Percentiles rank a stretch among this genome's conserved stretches.
These are phyloP conservation scores for Lasiodiplodia sp. DNA, from an alignment of 2,329 filamentous ascomycete species.

Conservation along the genomic window DNA sequence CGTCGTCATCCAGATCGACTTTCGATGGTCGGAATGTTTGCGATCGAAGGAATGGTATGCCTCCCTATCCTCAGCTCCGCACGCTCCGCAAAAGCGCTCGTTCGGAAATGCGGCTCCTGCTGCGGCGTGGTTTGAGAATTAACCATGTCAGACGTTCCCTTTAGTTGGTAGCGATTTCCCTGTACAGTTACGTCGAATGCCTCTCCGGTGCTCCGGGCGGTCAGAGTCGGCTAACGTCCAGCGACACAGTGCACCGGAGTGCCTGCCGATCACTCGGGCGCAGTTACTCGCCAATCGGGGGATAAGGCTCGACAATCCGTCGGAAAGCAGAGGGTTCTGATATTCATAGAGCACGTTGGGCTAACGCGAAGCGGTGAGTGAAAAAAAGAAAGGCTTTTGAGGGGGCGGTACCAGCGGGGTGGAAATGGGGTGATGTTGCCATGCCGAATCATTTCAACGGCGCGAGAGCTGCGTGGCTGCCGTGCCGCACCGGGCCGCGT, in stretches of 20 bases:
- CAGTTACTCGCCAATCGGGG: background rate
- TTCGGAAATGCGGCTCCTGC: background rate
- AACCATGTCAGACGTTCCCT: background rate
- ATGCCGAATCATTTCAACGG: background rate
- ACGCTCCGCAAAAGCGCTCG: background rate
- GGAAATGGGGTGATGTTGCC: constrained; percentile 3
- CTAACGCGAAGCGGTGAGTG: constrained; percentile 2
- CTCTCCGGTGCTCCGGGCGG: background rate
- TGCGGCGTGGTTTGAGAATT: background rate
- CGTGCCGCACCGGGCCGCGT: constrained; percentile 19
- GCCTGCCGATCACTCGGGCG: background rate
- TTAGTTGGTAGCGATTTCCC: background rate
- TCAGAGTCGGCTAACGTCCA: background rate
- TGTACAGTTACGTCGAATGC: background rate
- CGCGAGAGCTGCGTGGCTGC: background rate
- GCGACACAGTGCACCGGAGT: background rate
- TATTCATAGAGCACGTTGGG: background rate
- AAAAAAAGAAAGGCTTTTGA: background rate
- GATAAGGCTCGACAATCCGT: background rate
- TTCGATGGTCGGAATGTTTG: background rate
- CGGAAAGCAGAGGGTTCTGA: background rate
- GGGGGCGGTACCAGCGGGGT: background rate
- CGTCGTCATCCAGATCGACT: background rate
- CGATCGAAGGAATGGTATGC: background rate
- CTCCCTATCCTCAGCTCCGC: background rate